Evolutionary conservation across 345 rosid species (phyloP).

Genomic region (Chamaenerion angustifolium): DNA sequence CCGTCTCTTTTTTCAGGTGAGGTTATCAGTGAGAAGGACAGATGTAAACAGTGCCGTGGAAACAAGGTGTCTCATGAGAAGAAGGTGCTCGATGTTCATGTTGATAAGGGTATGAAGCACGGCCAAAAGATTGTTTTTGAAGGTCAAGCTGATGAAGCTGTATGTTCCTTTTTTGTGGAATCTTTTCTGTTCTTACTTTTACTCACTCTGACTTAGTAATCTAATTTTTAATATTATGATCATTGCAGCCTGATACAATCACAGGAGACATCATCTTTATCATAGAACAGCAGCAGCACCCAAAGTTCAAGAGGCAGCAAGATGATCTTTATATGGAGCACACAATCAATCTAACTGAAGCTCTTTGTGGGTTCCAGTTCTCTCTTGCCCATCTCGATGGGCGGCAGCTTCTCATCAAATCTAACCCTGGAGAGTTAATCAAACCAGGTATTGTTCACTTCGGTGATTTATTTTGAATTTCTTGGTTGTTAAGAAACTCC

Average conservation of each 20-base stretch:
- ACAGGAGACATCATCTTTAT: slow-evolving; percentile 79
- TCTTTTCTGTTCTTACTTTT: neutral
- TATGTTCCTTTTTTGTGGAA: slow-evolving; percentile 1
- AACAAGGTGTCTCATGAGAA: slow-evolving; percentile 37
- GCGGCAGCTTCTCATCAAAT: slow-evolving; percentile 81
- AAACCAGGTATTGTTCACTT: slow-evolving; percentile 47
- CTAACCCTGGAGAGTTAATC: slow-evolving; percentile 70
- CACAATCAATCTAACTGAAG: slow-evolving; percentile 57
- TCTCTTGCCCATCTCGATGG: slow-evolving; percentile 63
- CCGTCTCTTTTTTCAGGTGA: slow-evolving; percentile 22
- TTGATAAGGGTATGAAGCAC: slow-evolving; percentile 51
- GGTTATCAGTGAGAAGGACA: slow-evolving; percentile 40
- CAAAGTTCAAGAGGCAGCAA: slow-evolving; percentile 64
- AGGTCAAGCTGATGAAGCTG: slow-evolving; percentile 61
- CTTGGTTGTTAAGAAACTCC: neutral
- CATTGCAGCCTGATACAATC: slow-evolving; percentile 74
- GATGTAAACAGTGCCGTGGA: slow-evolving; percentile 37
- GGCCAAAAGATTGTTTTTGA: slow-evolving; percentile 34
- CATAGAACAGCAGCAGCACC: slow-evolving; percentile 77
- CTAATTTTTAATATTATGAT: neutral
- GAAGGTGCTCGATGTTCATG: slow-evolving; percentile 40
- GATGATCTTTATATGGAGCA: slow-evolving; percentile 81
- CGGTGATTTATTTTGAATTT: neutral
- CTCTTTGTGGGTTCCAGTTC: slow-evolving; percentile 84
- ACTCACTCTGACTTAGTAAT: neutral